Percentiles rank a stretch among this genome's conserved stretches.
Evolutionary conservation across 1,284 basidiomycete genomes (phyloP).

Genomic region (Pseudozyma flocculosa): DNA sequence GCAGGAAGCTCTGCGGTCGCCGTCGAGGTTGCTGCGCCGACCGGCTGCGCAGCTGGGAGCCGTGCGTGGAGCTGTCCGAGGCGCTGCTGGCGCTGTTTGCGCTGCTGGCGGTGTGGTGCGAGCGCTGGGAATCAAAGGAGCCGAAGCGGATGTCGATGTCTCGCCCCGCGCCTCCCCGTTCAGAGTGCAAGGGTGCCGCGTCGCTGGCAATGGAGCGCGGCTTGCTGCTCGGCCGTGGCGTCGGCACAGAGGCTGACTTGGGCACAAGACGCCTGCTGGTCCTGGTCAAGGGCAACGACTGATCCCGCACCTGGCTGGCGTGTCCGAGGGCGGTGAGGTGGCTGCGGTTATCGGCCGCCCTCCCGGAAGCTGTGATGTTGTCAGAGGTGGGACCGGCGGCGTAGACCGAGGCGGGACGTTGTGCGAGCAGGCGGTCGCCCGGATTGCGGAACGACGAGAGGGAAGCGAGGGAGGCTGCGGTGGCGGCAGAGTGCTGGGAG

Average conservation of each 20-base stretch:
- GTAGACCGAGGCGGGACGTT: conserved; percentile 21
- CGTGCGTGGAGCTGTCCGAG: no score
- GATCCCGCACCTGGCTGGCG: conserved; percentile 24
- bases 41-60: no score
- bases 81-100: no score
- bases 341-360: conserved; percentile 16
- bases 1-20: conserved; percentile 20
- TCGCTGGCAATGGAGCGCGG: not conserved
- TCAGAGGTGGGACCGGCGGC: conserved; percentile 18
- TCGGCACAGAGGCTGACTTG: no score
- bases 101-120: no score
- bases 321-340: conserved; percentile 29
- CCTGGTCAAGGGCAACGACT: no score
- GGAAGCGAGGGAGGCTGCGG: conserved; percentile 20
- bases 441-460: conserved; percentile 29
- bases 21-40: conserved; percentile 9
- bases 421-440: conserved; percentile 21
- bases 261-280: no score
- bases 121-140: no score
- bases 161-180: not conserved
- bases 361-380: conserved; percentile 13
- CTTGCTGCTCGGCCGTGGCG: not conserved
- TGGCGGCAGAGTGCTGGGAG: conserved; percentile 2
- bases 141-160: not conserved
- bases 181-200: no score